phyloP scores from a whole-genome alignment of 768 basidiomycete species.

The Boletus rubescentipes region DNA sequence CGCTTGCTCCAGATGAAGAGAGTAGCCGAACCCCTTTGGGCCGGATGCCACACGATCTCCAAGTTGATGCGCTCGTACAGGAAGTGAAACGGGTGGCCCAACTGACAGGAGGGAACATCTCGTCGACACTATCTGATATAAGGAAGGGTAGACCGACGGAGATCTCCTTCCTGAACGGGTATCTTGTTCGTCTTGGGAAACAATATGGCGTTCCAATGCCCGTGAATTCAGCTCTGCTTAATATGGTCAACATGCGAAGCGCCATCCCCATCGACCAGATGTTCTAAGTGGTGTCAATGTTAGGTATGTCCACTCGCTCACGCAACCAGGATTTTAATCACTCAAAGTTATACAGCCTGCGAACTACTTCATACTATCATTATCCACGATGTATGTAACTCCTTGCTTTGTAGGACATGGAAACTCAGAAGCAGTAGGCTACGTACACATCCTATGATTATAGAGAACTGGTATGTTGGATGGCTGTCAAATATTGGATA shows the following conservation, averaged over 20 bases:
- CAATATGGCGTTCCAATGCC: slow-evolving; percentile 58
- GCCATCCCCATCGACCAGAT: slow-evolving; percentile 54
- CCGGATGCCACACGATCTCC: slow-evolving; percentile 48
- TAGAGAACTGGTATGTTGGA: neutral
- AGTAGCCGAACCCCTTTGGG: slow-evolving; percentile 30
- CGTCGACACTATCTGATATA: slow-evolving; percentile 80
- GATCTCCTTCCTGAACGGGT: slow-evolving; percentile 81
- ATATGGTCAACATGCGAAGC: slow-evolving; percentile 59
- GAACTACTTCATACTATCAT: neutral
- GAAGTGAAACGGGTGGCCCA: slow-evolving; percentile 60
- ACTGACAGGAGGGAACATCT: slow-evolving; percentile 64
- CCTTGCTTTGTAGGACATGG: neutral
- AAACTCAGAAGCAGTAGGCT: neutral
- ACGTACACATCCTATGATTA: neutral
- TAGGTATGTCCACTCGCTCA: slow-evolving; percentile 11
- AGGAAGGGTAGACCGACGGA: slow-evolving; percentile 64
- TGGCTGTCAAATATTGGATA: neutral
- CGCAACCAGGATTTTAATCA: slow-evolving; percentile 2
- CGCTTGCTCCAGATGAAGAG: slow-evolving; percentile 24
- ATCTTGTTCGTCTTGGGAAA: slow-evolving; percentile 63
- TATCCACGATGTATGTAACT: neutral
- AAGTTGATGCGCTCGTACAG: slow-evolving; percentile 43
- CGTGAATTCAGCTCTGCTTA: slow-evolving; percentile 50
- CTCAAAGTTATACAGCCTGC: neutral
- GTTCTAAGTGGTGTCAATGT: slow-evolving; percentile 10